phyloP scores from a whole-genome alignment of 2,329 filamentous ascomycete species.

The Aspergillus sp. region DNA sequence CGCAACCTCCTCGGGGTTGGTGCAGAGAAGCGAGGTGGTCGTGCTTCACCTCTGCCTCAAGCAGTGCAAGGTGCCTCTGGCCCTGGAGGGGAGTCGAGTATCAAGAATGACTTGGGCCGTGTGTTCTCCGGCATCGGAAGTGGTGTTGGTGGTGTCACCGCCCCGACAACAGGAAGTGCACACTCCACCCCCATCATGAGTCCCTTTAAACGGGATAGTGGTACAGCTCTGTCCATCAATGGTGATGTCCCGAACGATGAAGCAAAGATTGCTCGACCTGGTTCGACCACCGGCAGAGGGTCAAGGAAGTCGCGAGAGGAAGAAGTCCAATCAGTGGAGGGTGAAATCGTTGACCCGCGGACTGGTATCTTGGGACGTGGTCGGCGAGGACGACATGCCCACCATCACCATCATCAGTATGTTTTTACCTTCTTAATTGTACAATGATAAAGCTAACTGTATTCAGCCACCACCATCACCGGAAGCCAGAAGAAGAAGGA shows the following conservation, averaged over 20 bases:
- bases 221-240: slow-evolving; percentile 35
- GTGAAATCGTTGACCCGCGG: slow-evolving; percentile 58
- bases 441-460: neutral
- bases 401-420: slow-evolving; percentile 57
- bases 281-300: slow-evolving; percentile 50
- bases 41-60: slow-evolving; percentile 82
- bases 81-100: slow-evolving; percentile 74
- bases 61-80: slow-evolving; percentile 84
- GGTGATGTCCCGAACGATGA: slow-evolving; percentile 35
- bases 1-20: slow-evolving; percentile 67
- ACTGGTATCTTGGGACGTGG: slow-evolving; percentile 60
- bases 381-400: slow-evolving; percentile 51
- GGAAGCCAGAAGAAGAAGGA: slow-evolving; percentile 46
- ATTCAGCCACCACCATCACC: slow-evolving; percentile 48
- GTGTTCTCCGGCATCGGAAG: slow-evolving; percentile 92
- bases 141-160: slow-evolving; percentile 52
- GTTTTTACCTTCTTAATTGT: slow-evolving; percentile 17
- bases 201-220: slow-evolving; percentile 46
- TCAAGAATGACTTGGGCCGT: slow-evolving; percentile 89
- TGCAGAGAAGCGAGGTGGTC: slow-evolving; percentile 70
- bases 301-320: slow-evolving; percentile 70
- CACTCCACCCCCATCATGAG: slow-evolving; percentile 50
- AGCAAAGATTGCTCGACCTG: slow-evolving; percentile 35
- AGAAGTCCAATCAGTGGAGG: slow-evolving; percentile 51
- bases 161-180: slow-evolving; percentile 43